phyloP scores from a whole-genome alignment of 331 rosid genomes.

The Quercus phellos region DNA sequence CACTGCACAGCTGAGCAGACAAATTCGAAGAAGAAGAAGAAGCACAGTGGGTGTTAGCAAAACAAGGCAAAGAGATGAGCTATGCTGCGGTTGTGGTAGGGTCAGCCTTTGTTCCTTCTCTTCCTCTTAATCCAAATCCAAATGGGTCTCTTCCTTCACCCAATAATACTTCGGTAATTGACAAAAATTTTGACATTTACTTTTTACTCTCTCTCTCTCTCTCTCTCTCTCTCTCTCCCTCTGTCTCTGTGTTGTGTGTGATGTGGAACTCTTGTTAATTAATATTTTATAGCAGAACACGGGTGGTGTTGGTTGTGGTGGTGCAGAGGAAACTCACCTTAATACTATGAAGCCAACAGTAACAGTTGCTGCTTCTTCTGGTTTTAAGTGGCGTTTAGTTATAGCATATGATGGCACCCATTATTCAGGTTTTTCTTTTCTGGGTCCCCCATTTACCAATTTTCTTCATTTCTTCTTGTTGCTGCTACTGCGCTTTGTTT shows the following conservation, averaged over 20 bases:
- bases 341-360: slow-evolving; percentile 22
- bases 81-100: background rate
- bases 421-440: slow-evolving; percentile 52
- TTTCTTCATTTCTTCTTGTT: slow-evolving; percentile 5
- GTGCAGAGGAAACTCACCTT: slow-evolving; percentile 17
- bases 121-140: background rate
- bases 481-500: background rate
- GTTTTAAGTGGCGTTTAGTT: slow-evolving; percentile 79
- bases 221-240: background rate
- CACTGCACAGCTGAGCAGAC: too few species aligned
- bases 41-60: too few species aligned
- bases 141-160: background rate
- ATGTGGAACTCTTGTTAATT: background rate
- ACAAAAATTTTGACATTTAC: too few species aligned
- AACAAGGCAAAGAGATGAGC: background rate
- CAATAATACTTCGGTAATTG: background rate
- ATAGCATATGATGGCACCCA: slow-evolving; percentile 87
- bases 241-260: background rate
- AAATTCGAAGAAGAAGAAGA: too few species aligned
- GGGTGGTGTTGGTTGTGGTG: slow-evolving; percentile 3
- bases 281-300: slow-evolving; percentile 26
- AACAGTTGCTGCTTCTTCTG: slow-evolving; percentile 26
- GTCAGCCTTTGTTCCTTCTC: background rate
- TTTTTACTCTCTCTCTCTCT: background rate
- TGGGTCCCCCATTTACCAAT: background rate